Conservation (phyloP, 208 protist species). For the Phytomonas francai region DNA sequence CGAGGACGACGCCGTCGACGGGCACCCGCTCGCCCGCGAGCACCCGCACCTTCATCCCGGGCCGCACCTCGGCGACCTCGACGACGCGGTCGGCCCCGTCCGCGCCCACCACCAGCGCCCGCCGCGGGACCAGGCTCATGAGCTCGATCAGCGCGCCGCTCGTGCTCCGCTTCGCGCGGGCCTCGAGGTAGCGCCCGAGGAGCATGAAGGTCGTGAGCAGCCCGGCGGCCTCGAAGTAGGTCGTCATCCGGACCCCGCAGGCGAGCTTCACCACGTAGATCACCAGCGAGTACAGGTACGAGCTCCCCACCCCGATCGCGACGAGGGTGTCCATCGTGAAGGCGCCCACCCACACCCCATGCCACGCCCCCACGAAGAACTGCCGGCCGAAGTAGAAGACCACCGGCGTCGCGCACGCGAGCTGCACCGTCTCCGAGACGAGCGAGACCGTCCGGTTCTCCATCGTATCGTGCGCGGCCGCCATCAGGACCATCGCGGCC, state of each 20-base stretch:
- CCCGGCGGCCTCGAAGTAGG: conserved; percentile 94
- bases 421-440: conserved; percentile 44
- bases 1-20: conserved; percentile 85
- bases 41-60: conserved; percentile 76
- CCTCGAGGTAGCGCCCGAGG: conserved; percentile 94
- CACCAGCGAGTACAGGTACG: conserved; percentile 68
- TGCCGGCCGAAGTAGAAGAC: conserved; percentile 71
- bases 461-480: conserved; percentile 25
- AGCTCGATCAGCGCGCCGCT: conserved; percentile 82
- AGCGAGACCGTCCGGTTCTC: conserved; percentile 14
- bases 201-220: conserved; percentile 94
- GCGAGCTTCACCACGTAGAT: conserved; percentile 31
- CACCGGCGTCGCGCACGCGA: conserved; percentile 62
- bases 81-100: conserved; percentile 12
- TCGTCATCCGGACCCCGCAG: conserved; percentile 19
- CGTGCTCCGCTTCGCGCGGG: conserved; percentile 89
- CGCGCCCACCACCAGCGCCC: conserved; percentile 24
- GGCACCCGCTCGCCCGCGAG: conserved; percentile 86
- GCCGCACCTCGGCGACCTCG: conserved; percentile 13
- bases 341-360: conserved; percentile 34
- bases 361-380: conserved; percentile 71
- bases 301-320: conserved; percentile 60
- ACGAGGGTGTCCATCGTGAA: conserved; percentile 90
- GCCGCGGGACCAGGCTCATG: conserved; percentile 71
- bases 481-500: conserved; percentile 63